Percentiles rank a stretch among this genome's conserved stretches.
These are phyloP conservation scores for Daldinia loculata DNA, from an alignment of 495 filamentous ascomycete species.

Conservation along the genomic window DNA sequence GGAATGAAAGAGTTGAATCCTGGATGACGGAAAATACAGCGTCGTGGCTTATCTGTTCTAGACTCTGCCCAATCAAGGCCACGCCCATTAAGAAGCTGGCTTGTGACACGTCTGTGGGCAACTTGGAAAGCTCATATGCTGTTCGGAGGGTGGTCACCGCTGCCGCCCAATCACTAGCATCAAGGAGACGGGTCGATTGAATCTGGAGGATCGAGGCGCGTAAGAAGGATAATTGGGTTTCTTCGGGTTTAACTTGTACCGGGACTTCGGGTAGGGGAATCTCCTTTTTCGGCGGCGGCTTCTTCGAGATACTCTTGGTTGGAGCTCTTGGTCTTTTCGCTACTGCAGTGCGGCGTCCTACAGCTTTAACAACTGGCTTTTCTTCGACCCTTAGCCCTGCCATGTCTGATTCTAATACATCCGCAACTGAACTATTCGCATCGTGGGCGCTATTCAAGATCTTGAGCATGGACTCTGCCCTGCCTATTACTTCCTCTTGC, in stretches of 20 bases:
- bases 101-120: conserved; percentile 51
- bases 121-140: conserved; percentile 52
- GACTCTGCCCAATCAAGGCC: conserved; percentile 64
- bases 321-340: conserved; percentile 36
- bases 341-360: conserved; percentile 30
- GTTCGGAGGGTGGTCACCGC: conserved; percentile 62
- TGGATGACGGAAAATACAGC: conserved; percentile 87
- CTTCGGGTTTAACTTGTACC: conserved; percentile 49
- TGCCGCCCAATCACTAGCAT: conserved; percentile 62
- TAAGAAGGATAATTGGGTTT: conserved; percentile 65
- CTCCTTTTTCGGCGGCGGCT: conserved; percentile 35
- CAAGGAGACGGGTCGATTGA: conserved; percentile 66
- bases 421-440: conserved; percentile 1
- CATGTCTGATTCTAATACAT: conserved; percentile 59
- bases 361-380: conserved; percentile 43
- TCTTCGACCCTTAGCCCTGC: conserved; percentile 53
- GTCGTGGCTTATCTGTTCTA: conserved; percentile 76
- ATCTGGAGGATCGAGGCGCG: conserved; percentile 70
- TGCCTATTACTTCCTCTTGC: conserved; percentile 49
- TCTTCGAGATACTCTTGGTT: conserved; percentile 41
- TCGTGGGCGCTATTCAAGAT: conserved; percentile 36
- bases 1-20: conserved; percentile 89
- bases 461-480: conserved; percentile 51
- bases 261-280: conserved; percentile 43
- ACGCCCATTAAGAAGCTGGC: conserved; percentile 67